Percentiles rank a stretch among this genome's conserved stretches.
Evolutionary conservation across 129 eudicot genomes (phyloP).

Genomic region (Apium graveolens): DNA sequence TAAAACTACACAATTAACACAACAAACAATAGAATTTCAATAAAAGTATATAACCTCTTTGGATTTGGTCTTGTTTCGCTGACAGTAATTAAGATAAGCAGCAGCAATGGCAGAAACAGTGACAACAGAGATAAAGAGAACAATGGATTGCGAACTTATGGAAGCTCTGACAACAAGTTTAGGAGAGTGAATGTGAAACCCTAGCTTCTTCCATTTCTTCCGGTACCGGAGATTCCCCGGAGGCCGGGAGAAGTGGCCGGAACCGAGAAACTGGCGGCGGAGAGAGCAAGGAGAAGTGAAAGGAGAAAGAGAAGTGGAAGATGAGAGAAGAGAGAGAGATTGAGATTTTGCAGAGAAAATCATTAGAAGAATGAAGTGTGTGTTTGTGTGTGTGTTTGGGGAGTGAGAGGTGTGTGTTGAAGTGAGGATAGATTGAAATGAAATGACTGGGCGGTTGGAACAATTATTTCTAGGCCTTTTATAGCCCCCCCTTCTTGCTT

Average conservation of each 20-base stretch:
- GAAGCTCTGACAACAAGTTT: slow-evolving; percentile 36
- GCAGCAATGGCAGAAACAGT: slow-evolving; percentile 61
- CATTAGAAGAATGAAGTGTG: slow-evolving; percentile 8
- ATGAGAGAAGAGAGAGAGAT: slow-evolving; percentile 17
- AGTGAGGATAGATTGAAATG: not conserved
- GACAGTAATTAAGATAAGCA: slow-evolving; percentile 31
- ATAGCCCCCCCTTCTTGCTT: too few relatives aligned
- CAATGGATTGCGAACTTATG: slow-evolving; percentile 37
- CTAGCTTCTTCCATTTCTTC: slow-evolving; percentile 36
- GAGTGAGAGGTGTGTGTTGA: slow-evolving; percentile 5
- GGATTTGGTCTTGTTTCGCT: slow-evolving; percentile 10
- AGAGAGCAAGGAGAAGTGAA: slow-evolving; percentile 24
- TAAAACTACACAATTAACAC: not conserved
- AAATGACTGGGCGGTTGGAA: not conserved
- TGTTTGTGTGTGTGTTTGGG: not conserved
- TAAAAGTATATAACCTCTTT: slow-evolving; percentile 16
- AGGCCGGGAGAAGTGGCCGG: slow-evolving; percentile 32
- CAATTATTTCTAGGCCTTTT: too few relatives aligned
- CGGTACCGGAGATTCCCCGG: slow-evolving; percentile 30
- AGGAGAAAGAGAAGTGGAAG: slow-evolving; percentile 17
- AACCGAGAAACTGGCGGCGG: slow-evolving; percentile 37
- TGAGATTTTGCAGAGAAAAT: slow-evolving; percentile 45
- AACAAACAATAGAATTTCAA: not conserved
- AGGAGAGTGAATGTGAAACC: slow-evolving; percentile 24
- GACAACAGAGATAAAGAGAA: slow-evolving; percentile 42